Evolutionary conservation across 106 monocot species (phyloP).

Genomic region (Dendrobium chrysotoxum): DNA sequence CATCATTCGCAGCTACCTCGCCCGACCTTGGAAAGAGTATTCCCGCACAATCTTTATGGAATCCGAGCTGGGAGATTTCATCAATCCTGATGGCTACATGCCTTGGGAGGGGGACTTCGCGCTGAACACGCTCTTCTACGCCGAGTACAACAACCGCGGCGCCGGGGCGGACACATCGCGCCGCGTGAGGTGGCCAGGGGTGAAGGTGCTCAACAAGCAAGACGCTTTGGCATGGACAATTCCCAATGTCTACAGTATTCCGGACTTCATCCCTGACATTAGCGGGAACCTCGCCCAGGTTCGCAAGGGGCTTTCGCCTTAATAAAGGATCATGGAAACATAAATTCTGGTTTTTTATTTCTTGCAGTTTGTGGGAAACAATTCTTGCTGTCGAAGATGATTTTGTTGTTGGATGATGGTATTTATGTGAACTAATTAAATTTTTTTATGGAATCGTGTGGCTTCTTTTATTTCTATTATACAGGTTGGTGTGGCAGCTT

Average conservation of each 20-base stretch:
- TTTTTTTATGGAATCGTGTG: too few relatives aligned
- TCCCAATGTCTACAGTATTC: background rate
- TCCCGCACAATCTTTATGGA: conserved; percentile 60
- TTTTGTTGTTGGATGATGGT: too few relatives aligned
- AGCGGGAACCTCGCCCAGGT: conserved; percentile 7
- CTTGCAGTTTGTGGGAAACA: too few relatives aligned
- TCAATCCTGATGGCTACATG: conserved; percentile 54
- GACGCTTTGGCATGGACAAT: conserved; percentile 2
- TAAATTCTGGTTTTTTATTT: too few relatives aligned
- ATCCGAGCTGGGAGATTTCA: conserved; percentile 35
- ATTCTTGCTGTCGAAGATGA: too few relatives aligned
- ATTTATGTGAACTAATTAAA: too few relatives aligned
- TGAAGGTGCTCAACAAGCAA: conserved; percentile 23
- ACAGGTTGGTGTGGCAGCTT: too few relatives aligned
- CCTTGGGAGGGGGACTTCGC: conserved; percentile 46
- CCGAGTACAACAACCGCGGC: conserved; percentile 58
- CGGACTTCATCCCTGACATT: background rate
- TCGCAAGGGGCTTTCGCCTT: background rate
- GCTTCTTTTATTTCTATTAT: too few relatives aligned
- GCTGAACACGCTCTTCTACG: conserved; percentile 45
- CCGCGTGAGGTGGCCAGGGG: conserved; percentile 56
- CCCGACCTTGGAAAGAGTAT: conserved; percentile 74
- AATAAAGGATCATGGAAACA: background rate
- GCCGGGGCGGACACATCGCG: conserved; percentile 22
- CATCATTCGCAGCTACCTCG: conserved; percentile 34